Percentiles rank a stretch among this genome's conserved stretches.
Conservation (phyloP, 2,329 filamentous ascomycete genomes). For the Aureobasidium sp. region DNA sequence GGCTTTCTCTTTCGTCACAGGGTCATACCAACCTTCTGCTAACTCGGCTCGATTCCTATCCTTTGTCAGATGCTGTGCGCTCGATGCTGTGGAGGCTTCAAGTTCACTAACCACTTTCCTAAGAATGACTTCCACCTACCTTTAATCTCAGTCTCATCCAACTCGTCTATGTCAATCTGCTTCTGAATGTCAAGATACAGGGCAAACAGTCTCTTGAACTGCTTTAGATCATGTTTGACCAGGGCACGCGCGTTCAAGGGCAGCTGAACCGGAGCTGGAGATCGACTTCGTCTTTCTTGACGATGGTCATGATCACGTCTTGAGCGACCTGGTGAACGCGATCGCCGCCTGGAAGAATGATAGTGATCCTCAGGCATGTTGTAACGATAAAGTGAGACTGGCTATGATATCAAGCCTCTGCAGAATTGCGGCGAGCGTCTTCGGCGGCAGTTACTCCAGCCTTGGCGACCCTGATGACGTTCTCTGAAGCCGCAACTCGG, state of each 20-base stretch:
- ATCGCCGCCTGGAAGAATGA: slow-evolving; percentile 7
- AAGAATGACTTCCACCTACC: slow-evolving; percentile 94
- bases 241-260: slow-evolving; percentile 62
- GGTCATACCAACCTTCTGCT: slow-evolving; percentile 89
- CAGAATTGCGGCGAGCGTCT: background rate
- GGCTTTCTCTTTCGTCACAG: slow-evolving; percentile 56
- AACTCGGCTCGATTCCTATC: slow-evolving; percentile 75
- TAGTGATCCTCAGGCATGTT: slow-evolving; percentile 8
- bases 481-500: background rate
- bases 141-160: slow-evolving; percentile 68
- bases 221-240: slow-evolving; percentile 59
- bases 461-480: slow-evolving; percentile 8
- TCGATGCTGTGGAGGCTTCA: background rate
- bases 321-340: background rate
- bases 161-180: slow-evolving; percentile 57
- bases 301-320: slow-evolving; percentile 1
- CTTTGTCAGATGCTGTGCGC: slow-evolving; percentile 37
- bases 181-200: slow-evolving; percentile 89
- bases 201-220: slow-evolving; percentile 66
- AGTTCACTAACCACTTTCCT: slow-evolving; percentile 63
- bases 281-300: slow-evolving; percentile 12
- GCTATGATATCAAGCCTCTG: background rate
- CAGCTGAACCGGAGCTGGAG: slow-evolving; percentile 31
- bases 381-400: background rate
- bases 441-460: background rate